A percentile compares a stretch with the other conserved stretches of the same genome.
These are phyloP conservation scores for Saccharomycopsis fermentans DNA, from an alignment of 805 yeast genomes.

Conservation along the genomic window DNA sequence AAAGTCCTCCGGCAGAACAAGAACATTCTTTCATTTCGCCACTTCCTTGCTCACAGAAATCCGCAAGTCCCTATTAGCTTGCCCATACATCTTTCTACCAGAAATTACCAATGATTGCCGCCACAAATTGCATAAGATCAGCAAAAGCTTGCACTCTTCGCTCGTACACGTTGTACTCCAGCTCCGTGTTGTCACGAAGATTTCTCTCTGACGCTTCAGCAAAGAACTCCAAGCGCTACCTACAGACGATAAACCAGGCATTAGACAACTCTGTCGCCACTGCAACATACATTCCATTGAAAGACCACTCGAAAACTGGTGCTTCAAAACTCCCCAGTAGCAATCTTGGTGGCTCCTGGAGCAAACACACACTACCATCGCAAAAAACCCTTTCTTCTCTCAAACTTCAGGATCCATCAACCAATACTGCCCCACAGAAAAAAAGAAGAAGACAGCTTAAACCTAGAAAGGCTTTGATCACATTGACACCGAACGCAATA, in stretches of 20 bases:
- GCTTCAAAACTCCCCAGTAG: background rate
- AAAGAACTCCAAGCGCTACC: conserved; percentile 11
- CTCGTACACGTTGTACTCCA: background rate
- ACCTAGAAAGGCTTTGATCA: conserved; percentile 85
- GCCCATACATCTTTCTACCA: background rate
- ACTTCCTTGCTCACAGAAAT: no score
- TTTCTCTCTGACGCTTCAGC: conserved; percentile 12
- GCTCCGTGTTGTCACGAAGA: background rate
- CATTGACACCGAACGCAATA: conserved; percentile 68
- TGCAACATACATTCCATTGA: conserved; percentile 3
- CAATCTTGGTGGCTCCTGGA: conserved; percentile 8
- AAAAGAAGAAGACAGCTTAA: conserved; percentile 50
- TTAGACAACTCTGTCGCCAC: background rate
- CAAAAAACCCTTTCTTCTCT: background rate
- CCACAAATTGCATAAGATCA: background rate
- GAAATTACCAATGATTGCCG: background rate
- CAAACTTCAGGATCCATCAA: background rate
- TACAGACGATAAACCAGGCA: conserved; percentile 15
- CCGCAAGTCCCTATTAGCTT: no score
- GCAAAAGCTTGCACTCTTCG: background rate
- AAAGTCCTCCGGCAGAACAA: no score
- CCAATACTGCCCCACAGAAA: background rate
- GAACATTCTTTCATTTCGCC: no score
- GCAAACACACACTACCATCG: conserved; percentile 9
- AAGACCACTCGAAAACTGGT: background rate